phyloP scores from a whole-genome alignment of 192 early-diverging fungal genomes.

The Powellomyces hirtus region DNA sequence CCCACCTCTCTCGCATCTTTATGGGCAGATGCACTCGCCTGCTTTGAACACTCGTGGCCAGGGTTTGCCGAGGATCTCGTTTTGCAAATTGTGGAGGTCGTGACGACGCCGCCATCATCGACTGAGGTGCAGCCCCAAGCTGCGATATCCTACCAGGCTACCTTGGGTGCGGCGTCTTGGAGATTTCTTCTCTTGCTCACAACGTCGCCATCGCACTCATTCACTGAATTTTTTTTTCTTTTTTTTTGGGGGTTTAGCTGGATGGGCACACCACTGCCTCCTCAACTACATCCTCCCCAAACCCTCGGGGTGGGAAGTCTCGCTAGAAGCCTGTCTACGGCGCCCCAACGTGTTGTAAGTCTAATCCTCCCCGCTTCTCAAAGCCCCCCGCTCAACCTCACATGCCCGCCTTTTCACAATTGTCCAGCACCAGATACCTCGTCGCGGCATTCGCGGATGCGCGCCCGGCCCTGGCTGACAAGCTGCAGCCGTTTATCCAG shows the following conservation, averaged over 20 bases:
- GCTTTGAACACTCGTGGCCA: conserved; percentile 40
- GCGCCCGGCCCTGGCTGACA: neutral
- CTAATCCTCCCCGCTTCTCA: neutral
- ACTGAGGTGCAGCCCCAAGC: neutral
- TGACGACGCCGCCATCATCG: neutral
- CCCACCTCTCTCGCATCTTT: conserved; percentile 2
- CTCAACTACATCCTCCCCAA: neutral
- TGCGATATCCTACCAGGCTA: neutral
- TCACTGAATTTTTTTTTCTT: neutral
- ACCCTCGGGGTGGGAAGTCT: neutral
- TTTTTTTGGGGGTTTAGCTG: neutral
- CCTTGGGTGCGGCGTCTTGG: conserved; percentile 1
- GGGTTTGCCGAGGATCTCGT: conserved; percentile 41
- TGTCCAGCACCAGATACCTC: neutral
- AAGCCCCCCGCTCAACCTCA: neutral
- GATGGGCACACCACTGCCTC: conserved; percentile 1
- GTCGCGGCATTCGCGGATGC: neutral
- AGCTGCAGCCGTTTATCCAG: neutral
- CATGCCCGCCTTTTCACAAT: neutral
- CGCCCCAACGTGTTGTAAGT: neutral
- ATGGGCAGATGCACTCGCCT: conserved; percentile 28
- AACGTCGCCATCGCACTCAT: too few relatives aligned
- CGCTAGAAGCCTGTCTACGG: conserved; percentile 16
- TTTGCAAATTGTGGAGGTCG: conserved; percentile 26
- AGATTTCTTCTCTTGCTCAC: neutral